phyloP scores from a whole-genome alignment of 2,329 filamentous ascomycete genomes.

The Ramichloridium luteum region DNA sequence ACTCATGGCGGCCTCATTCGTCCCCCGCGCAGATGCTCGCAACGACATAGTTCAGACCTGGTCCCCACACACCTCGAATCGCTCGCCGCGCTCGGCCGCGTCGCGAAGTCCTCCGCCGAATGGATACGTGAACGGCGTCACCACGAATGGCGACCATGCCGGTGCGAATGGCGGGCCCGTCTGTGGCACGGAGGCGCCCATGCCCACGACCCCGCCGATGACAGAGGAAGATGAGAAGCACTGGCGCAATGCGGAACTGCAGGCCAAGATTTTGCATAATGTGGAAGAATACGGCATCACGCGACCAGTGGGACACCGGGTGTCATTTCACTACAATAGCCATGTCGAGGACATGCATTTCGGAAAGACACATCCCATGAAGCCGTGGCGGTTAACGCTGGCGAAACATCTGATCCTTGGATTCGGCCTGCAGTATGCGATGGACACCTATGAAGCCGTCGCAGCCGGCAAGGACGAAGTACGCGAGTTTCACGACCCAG shows the following conservation, averaged over 20 bases:
- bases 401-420: slow-evolving; percentile 90
- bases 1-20: slow-evolving; percentile 15
- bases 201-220: slow-evolving; percentile 27
- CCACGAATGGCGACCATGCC: neutral
- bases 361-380: slow-evolving; percentile 95
- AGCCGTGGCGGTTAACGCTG: slow-evolving; percentile 90
- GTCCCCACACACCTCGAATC: slow-evolving; percentile 8
- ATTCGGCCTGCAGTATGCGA: slow-evolving; percentile 90
- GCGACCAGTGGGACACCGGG: slow-evolving; percentile 71
- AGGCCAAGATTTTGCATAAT: slow-evolving; percentile 40
- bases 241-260: slow-evolving; percentile 28
- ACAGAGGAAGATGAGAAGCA: slow-evolving; percentile 37
- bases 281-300: slow-evolving; percentile 56
- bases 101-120: slow-evolving; percentile 4
- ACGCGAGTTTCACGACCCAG: slow-evolving; percentile 69
- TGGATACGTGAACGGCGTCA: neutral
- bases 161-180: neutral
- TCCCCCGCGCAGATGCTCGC: slow-evolving; percentile 16
- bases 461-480: slow-evolving; percentile 81
- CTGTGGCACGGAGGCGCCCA: slow-evolving; percentile 11
- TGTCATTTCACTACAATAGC: slow-evolving; percentile 92
- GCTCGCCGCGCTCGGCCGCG: slow-evolving; percentile 8
- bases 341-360: slow-evolving; percentile 96
- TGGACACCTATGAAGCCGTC: slow-evolving; percentile 84
- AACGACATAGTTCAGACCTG: slow-evolving; percentile 22